phyloP scores from a whole-genome alignment of 768 basidiomycete genomes.

The Mycena galericulata region DNA sequence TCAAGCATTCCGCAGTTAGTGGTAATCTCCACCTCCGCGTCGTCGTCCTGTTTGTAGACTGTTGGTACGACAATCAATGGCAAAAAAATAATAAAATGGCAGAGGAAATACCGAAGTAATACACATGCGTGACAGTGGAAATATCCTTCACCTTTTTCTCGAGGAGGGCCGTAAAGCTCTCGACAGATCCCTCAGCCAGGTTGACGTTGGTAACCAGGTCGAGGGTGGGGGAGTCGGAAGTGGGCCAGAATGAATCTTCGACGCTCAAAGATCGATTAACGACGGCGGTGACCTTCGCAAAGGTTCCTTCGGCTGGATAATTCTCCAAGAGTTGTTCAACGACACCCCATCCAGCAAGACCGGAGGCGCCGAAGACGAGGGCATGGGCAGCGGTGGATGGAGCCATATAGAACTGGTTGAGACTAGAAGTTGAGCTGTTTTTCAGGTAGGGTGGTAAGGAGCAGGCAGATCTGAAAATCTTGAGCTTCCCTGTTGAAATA shows the following conservation, averaged over 20 bases:
- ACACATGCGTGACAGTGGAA: constrained; percentile 24
- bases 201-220: constrained; percentile 21
- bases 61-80: not conserved
- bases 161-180: constrained; percentile 19
- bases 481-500: too few relatives aligned
- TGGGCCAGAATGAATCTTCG: constrained; percentile 27
- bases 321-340: constrained; percentile 29
- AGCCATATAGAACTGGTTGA: too few relatives aligned
- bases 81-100: not conserved
- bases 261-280: constrained; percentile 25
- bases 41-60: constrained; percentile 28
- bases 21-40: constrained; percentile 16
- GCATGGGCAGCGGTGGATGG: constrained; percentile 11
- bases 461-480: too few relatives aligned
- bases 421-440: too few relatives aligned
- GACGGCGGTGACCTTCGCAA: constrained; percentile 28
- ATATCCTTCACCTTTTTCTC: constrained; percentile 15
- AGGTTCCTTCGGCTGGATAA: constrained; percentile 24
- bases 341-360: constrained; percentile 32
- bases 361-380: constrained; percentile 31
- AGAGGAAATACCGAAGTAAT: constrained; percentile 25
- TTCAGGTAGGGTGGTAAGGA: too few relatives aligned
- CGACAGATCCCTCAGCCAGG: constrained; percentile 19
- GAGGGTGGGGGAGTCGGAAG: constrained; percentile 10
- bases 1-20: constrained; percentile 27